Percentiles rank a stretch among this genome's conserved stretches.
These are phyloP conservation scores for Candida piceae DNA, from an alignment of 805 yeast genomes.

Conservation along the genomic window DNA sequence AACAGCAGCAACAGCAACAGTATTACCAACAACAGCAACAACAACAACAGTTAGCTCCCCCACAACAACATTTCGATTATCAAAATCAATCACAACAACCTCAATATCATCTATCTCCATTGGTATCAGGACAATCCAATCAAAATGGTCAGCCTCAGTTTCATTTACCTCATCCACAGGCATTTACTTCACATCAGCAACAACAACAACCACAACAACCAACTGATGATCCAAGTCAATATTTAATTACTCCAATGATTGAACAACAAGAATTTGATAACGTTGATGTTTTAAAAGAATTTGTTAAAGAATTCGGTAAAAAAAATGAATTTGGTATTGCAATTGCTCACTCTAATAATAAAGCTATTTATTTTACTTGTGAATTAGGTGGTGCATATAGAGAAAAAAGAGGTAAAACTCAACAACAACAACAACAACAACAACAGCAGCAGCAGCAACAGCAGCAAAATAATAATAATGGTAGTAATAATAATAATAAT, in stretches of 20 bases:
- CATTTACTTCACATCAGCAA: not conserved
- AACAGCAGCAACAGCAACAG: conserved; percentile 12
- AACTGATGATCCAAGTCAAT: conserved; percentile 30
- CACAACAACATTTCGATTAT: conserved; percentile 5
- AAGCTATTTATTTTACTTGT: conserved; percentile 56
- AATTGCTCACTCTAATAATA: conserved; percentile 52
- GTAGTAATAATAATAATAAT: not conserved
- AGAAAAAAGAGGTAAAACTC: conserved; percentile 37
- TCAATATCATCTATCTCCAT: conserved; percentile 6
- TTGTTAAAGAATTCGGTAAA: conserved; percentile 50
- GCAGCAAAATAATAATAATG: no score
- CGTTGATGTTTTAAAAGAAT: conserved; percentile 47
- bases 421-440: no score
- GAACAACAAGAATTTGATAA: conserved; percentile 48
- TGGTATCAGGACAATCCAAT: no score
- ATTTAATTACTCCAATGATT: conserved; percentile 48
- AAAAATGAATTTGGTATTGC: conserved; percentile 57
- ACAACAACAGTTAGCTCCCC: conserved; percentile 9
- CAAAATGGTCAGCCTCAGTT: not conserved
- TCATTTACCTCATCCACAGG: conserved; percentile 1
- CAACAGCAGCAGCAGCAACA: no score
- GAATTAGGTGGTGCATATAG: conserved; percentile 54
- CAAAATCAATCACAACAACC: conserved; percentile 6
- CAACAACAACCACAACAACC: conserved; percentile 3
- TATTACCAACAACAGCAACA: conserved; percentile 9